Evolutionary conservation across 202 grass and related monocot species (phyloP).

Genomic region (Zoysia matrella): DNA sequence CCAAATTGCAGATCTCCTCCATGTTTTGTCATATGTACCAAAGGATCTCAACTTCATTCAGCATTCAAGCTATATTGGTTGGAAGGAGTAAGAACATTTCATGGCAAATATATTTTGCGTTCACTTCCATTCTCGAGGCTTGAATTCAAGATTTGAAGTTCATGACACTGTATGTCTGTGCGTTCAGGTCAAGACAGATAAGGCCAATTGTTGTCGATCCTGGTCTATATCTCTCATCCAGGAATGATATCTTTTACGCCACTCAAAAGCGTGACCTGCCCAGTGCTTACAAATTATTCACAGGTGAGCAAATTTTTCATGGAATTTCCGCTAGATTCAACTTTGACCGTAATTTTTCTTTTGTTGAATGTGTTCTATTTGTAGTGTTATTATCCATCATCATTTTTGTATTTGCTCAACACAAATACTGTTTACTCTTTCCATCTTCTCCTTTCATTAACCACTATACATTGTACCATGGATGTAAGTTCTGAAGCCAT

Average conservation of each 20-base stretch:
- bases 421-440: neutral
- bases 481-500: neutral
- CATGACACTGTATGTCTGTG: slow-evolving; percentile 34
- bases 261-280: slow-evolving; percentile 93
- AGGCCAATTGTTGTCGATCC: slow-evolving; percentile 91
- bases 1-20: slow-evolving; percentile 77
- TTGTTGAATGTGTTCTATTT: neutral
- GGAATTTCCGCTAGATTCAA: neutral
- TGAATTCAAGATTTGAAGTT: slow-evolving; percentile 26
- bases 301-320: slow-evolving; percentile 46
- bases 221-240: slow-evolving; percentile 84
- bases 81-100: slow-evolving; percentile 80
- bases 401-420: neutral
- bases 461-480: neutral
- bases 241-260: slow-evolving; percentile 85
- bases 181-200: slow-evolving; percentile 71
- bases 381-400: neutral
- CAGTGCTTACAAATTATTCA: slow-evolving; percentile 82
- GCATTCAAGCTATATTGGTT: slow-evolving; percentile 88
- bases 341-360: neutral
- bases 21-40: slow-evolving; percentile 90
- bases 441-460: neutral
- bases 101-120: slow-evolving; percentile 8
- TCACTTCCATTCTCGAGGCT: neutral
- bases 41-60: slow-evolving; percentile 96